Conservation (phyloP, 805 yeast genomes). For the Barnettozyma californica region DNA sequence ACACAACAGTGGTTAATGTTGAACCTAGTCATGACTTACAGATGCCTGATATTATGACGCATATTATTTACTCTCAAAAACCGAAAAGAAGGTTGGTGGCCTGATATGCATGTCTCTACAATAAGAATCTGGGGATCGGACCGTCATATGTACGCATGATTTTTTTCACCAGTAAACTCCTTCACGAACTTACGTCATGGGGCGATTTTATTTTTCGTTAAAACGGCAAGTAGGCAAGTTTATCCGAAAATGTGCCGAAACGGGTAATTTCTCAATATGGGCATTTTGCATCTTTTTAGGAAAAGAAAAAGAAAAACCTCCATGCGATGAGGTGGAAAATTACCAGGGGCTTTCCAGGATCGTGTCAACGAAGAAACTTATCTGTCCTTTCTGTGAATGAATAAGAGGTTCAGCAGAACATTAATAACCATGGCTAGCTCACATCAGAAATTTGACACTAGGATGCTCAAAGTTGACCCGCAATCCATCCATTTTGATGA, state of each 20-base stretch:
- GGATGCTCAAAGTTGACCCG: slow-evolving; percentile 20
- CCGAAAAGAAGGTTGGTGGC: too few relatives aligned
- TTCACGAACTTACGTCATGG: not conserved
- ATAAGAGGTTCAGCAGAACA: not conserved
- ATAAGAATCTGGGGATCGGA: not conserved
- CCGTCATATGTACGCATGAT: not conserved
- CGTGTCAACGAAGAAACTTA: not conserved
- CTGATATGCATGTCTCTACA: too few relatives aligned
- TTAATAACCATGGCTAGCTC: slow-evolving; percentile 3
- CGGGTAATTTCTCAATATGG: not conserved
- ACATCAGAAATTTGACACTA: slow-evolving; percentile 9
- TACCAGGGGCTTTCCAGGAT: too few relatives aligned
- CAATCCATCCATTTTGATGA: slow-evolving; percentile 17
- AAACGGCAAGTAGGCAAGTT: not conserved
- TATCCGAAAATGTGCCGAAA: not conserved
- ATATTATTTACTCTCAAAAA: too few relatives aligned
- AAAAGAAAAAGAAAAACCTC: not conserved
- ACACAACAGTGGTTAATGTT: too few relatives aligned
- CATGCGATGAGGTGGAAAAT: too few relatives aligned
- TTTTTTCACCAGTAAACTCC: not conserved
- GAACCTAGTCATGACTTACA: too few relatives aligned
- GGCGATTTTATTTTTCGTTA: not conserved
- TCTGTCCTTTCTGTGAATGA: not conserved
- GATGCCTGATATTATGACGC: too few relatives aligned
- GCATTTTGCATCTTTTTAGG: not conserved